Evolutionary conservation across 495 filamentous ascomycete genomes (phyloP), one percentile per base, ranked within the genome.

Genomic region (Aspergillus sclerotioniger): DNA sequence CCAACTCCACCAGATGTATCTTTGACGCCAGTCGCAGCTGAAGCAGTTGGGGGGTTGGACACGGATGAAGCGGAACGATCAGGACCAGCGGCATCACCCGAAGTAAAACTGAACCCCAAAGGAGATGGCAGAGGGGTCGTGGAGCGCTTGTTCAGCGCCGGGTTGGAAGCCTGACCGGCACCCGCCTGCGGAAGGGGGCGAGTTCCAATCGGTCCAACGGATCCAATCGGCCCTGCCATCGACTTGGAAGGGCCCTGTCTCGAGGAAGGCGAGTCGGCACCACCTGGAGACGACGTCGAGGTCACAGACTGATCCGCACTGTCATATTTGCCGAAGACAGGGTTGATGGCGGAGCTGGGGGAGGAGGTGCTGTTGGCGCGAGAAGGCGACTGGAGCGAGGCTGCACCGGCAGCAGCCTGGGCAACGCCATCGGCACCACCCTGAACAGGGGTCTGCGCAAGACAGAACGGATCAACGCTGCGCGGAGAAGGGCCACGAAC

Each of bases 171-270:
- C 60, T 86, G 83, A 46, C 54, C 64, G 13, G 68, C 69, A 65
- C 60, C 80, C 72, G 32, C 75, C 68, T 65, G 75, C 43, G 77
- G 80, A 21, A 80, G 75, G 0, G 92, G 94, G 29, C 94, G 87
- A 49, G 95, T 96, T 39, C 94, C 94, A 63, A 98, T 98, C 20
- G 94, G 93, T 15, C 92, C 93, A 17, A 97, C 91, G 32, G 85
- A 79, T 44, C 84, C 81, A 32, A 84, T 83, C 37, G 75, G 77
- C 19, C 75, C 83, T 17, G 80, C 75, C 9, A 77, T 73, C 15
- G 78, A 62, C 67, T 86, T 86, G 17, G 72, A 64, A 2, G 64
- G 20, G 16, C 76, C 73, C 62, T 87, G 83, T 58, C 87, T 85
- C 19, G 76, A 69, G 46, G 91, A 90, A 12, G 92, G 90, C 7